Evolutionary conservation across 2,329 filamentous ascomycete genomes (phyloP).

Genomic region (Colletotrichum aenigma): DNA sequence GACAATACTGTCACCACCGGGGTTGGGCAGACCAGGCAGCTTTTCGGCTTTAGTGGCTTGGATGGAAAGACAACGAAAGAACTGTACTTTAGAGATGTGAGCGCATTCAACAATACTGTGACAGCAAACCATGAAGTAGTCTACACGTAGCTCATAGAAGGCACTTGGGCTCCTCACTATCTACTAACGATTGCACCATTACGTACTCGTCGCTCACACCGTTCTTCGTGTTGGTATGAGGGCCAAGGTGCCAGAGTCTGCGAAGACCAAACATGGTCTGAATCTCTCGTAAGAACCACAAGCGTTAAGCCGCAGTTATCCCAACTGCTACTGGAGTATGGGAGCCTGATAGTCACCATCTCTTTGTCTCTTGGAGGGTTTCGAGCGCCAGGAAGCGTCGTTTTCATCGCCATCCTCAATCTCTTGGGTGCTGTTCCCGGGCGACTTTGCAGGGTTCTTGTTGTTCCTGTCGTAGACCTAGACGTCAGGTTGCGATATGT

Average conservation of each 20-base stretch:
- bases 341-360: no score
- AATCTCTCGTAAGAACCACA: no score
- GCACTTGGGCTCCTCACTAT: background rate
- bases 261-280: background rate
- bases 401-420: background rate
- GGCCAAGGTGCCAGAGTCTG: background rate
- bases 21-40: slow-evolving; percentile 61
- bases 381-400: background rate
- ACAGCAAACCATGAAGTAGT: background rate
- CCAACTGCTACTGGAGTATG: no score
- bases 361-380: no score
- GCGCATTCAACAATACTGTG: slow-evolving; percentile 53
- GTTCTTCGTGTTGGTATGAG: background rate
- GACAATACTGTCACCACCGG: slow-evolving; percentile 52
- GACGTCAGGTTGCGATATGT: background rate
- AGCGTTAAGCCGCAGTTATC: no score
- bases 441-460: background rate
- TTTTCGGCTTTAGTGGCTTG: slow-evolving; percentile 56
- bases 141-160: background rate
- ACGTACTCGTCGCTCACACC: background rate
- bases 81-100: slow-evolving; percentile 63
- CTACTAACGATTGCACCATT: background rate
- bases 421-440: background rate
- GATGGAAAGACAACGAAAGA: slow-evolving; percentile 31
- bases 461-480: background rate